Evolutionary conservation across 1,139 yeast genomes (phyloP), one percentile per base, ranked within the genome.

Genomic region (Diutina rugosa): DNA sequence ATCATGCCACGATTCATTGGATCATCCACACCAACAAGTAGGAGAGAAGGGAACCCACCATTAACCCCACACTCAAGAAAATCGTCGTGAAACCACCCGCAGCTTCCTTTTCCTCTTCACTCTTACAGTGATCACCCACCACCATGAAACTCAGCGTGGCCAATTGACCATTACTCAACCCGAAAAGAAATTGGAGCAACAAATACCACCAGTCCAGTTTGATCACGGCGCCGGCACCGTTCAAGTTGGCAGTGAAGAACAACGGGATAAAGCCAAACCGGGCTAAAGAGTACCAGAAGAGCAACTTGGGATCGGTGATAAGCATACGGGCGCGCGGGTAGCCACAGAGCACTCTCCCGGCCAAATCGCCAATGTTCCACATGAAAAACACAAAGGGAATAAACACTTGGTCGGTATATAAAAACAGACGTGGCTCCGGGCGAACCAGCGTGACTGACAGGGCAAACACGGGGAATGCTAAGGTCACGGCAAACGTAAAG

Each of bases 61-160:
- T 84, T 57, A 90, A 74, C 0, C 96, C 96, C 26, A 81, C 64
- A 58, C 91, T 85, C 56, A 90, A 76, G 61, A 87, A 82, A 18
- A 90, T 81, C 1, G 90, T 82, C 57, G 95, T 87, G 67, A 90
- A 87, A 3, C 97, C 97, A 47, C 97, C 97, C 0, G 98, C 96
- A 0, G 97, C 97, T 61, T 88, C 90, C 67, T 84, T 85, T 65
- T 89, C 95, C 26, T 79, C 79, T 53, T 81, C 87, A 14, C 74
- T 74, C 44, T 76, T 78, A 59, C 85, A 74, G 57, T 76, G 74
- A 21, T 76, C 75, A 0, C 91, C 86, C 6, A 91, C 88, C 51
- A 78, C 77, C 91, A 91, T 90, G 69, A 91, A 87, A 58, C 90
- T 79, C 29, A 90, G 80, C 6, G 96, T 85, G 57, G 88, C 79